These are phyloP conservation scores for Taiozyma sp. DNA, from an alignment of 1,139 yeast species.

Conservation along the genomic window DNA sequence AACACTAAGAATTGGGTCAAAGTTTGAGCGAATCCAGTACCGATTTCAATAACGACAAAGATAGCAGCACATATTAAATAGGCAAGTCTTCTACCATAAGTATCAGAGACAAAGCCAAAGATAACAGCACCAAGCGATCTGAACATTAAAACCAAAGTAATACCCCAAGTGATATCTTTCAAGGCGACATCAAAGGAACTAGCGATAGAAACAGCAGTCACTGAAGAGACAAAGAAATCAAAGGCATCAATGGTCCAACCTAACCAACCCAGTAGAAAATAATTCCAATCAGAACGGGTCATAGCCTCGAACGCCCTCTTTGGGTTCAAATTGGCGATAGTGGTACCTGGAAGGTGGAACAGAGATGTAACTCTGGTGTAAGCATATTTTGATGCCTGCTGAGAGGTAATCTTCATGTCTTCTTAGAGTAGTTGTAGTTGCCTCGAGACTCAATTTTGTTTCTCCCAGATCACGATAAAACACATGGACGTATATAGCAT, in stretches of 20 bases:
- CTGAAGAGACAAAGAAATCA: constrained; percentile 50
- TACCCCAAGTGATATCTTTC: constrained; percentile 13
- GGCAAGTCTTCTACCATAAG: constrained; percentile 53
- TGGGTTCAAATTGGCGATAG: constrained; percentile 38
- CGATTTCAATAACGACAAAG: constrained; percentile 45
- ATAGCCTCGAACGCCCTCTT: constrained; percentile 45
- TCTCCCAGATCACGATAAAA: neutral
- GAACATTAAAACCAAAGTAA: constrained; percentile 43
- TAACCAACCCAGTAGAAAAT: constrained; percentile 56
- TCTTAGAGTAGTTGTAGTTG: too few species aligned
- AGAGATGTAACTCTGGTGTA: constrained; percentile 8
- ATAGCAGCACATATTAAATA: constrained; percentile 39
- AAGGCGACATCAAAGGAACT: constrained; percentile 10
- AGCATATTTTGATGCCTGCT: constrained; percentile 2
- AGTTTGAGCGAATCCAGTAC: constrained; percentile 48
- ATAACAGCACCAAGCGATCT: constrained; percentile 56
- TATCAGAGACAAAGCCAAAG: constrained; percentile 50
- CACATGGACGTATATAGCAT: too few species aligned
- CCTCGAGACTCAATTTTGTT: too few species aligned
- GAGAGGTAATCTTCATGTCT: neutral
- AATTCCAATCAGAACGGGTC: constrained; percentile 51
- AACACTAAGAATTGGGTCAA: constrained; percentile 48
- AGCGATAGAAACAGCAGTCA: constrained; percentile 16
- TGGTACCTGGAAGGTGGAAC: constrained; percentile 10
- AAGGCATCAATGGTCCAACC: constrained; percentile 84